phyloP scores from a whole-genome alignment of 805 yeast species.

The Brettanomyces sp. region DNA sequence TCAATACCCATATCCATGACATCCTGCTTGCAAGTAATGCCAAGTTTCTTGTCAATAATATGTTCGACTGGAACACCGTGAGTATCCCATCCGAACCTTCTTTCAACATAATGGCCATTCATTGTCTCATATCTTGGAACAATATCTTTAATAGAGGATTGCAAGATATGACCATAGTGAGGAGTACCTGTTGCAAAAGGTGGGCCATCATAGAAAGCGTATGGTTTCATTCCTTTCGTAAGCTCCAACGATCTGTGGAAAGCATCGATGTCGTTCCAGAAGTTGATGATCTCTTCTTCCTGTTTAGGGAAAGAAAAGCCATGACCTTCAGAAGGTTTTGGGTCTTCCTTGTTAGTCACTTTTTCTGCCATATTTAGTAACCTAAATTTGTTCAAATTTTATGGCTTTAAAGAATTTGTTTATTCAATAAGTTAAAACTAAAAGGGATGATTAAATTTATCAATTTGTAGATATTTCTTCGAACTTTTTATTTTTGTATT shows the following conservation, averaged over 20 bases:
- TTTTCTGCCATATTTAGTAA: too few relatives aligned
- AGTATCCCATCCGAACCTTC: constrained; percentile 99
- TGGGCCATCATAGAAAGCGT: constrained; percentile 96
- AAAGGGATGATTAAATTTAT: too few relatives aligned
- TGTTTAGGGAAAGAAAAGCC: constrained; percentile 75
- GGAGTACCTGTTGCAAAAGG: constrained; percentile 99
- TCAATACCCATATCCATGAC: constrained; percentile 91
- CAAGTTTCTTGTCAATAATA: constrained; percentile 95
- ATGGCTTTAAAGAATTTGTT: too few relatives aligned
- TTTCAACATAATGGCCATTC: constrained; percentile 93
- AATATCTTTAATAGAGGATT: constrained; percentile 95
- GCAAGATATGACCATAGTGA: constrained; percentile 94
- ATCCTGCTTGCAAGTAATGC: constrained; percentile 87
- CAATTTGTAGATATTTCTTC: too few relatives aligned
- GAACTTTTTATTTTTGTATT: too few relatives aligned
- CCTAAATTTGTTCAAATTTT: too few relatives aligned
- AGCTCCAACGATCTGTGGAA: constrained; percentile 78
- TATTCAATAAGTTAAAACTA: too few relatives aligned
- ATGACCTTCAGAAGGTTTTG: constrained; percentile 1
- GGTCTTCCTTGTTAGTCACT: too few relatives aligned
- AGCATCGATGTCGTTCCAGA: constrained; percentile 92
- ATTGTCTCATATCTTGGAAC: constrained; percentile 96
- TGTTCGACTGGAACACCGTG: constrained; percentile 99
- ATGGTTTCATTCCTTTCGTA: constrained; percentile 77
- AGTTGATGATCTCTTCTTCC: constrained; percentile 71